phyloP scores from a whole-genome alignment of 2,329 filamentous ascomycete genomes.

The Herpotrichia juniperi region DNA sequence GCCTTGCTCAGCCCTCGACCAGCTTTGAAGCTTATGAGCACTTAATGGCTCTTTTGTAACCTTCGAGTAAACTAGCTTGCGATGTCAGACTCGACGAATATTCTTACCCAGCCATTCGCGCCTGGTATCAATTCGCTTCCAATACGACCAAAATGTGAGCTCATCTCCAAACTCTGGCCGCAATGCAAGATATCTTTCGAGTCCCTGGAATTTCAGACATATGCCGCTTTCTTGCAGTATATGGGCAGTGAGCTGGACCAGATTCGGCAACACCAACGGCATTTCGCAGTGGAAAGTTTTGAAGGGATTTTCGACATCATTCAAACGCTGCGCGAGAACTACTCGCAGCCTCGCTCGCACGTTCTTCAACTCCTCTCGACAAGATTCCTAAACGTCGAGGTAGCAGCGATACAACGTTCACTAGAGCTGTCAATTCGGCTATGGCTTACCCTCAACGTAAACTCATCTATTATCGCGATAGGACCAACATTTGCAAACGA shows the following conservation, averaged over 20 bases:
- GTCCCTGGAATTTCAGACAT: not conserved
- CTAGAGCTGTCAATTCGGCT: constrained; percentile 15
- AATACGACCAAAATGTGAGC: not conserved
- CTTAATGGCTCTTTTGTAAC: no score
- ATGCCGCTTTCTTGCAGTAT: not conserved
- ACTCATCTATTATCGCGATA: constrained; percentile 7
- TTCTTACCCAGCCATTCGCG: no score
- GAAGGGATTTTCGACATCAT: constrained; percentile 2
- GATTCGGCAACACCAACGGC: not conserved
- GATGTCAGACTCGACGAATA: no score
- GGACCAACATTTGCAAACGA: constrained; percentile 13
- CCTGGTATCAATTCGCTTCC: not conserved
- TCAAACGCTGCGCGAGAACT: constrained; percentile 1
- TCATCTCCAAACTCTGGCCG: not conserved
- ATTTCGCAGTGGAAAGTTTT: constrained; percentile 3
- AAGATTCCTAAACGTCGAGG: constrained; percentile 3
- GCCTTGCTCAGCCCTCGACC: no score
- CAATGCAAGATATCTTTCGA: not conserved
- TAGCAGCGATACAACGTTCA: constrained; percentile 9
- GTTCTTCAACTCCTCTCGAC: not conserved
- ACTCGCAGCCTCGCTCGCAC: not conserved
- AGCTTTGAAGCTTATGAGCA: no score
- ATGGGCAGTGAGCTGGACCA: not conserved
- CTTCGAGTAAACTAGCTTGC: no score
- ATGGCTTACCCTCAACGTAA: constrained; percentile 18